Base-by-base conservation (phyloP, 2,329 filamentous ascomycete genomes). In the Diaporthe sp. region DNA sequence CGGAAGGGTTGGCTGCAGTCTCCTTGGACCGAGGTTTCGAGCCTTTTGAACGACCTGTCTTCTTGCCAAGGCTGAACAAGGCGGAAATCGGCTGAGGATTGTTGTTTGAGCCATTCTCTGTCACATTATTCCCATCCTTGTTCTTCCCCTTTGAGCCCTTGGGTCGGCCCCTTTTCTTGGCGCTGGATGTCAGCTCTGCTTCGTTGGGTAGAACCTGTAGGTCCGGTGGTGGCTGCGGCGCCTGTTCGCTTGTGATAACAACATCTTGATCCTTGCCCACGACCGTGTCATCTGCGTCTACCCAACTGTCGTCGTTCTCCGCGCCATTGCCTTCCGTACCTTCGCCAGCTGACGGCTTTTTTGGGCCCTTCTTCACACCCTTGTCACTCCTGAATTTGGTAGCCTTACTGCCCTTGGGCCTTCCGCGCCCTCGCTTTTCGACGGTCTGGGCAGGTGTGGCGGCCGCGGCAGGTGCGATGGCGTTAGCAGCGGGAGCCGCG, bases 391-490 rank as follows among this genome's bases (percentile, higher is more conserved):
- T 82, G 5, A 83, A 82, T 75, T 87, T 88, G 70, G 82, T 85
- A 5, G 85, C 86, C 77, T 89, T 90, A 82, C 89, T 91, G 3
- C 90, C 90, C 78, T 90, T 91, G 10, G 90, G 90, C 25, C 90
- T 85, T 22, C 90, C 90, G 77, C 89, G 85, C 9, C 84, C 83
- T 70, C 89, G 85, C 79, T 87, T 90, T 49, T 81, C 68, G 15
- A 75, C 75, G 20, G 77, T 76, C 53, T 78, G 53, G 22, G 49
- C 51, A 72, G 78, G 39, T 67, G 68, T 47, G 78, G 74, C 70
- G 60, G 57, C 25, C 75, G 51, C 60, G 80, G 63, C 72, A 76
- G 77, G 39, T 60, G 71, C 37, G 79, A 47, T n/a, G 75, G 77
- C 61, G 78, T 79, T 9, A 76, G 75, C 60, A 73, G 75, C 20